Evolutionary conservation across 2,329 filamentous ascomycete genomes (phyloP).

Genomic region (Epichloe brachyelytri): DNA sequence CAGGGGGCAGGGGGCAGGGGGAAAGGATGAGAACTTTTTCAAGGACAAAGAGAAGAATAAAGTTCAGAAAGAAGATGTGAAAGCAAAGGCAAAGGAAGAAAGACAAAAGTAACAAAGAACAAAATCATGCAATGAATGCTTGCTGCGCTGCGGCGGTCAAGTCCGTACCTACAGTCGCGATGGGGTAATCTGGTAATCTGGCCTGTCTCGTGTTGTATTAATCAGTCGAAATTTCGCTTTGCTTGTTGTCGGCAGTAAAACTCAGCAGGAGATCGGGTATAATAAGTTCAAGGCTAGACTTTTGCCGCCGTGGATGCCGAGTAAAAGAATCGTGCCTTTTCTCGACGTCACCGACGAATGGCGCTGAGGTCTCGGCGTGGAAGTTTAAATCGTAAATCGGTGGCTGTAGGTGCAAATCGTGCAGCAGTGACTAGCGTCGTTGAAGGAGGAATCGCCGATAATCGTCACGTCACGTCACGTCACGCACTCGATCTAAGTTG

Average conservation of each 20-base stretch:
- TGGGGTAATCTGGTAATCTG: background rate
- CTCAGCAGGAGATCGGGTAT: too few species aligned
- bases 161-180: background rate
- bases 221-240: too few species aligned
- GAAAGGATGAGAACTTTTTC: background rate
- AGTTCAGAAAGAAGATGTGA: background rate
- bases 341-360: background rate
- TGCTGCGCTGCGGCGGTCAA: background rate
- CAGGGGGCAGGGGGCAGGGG: too few species aligned
- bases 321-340: background rate
- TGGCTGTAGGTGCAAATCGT: background rate
- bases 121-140: background rate
- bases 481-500: background rate
- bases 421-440: too few species aligned
- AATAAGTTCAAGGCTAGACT: background rate
- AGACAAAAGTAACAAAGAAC: background rate
- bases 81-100: background rate
- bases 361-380: background rate
- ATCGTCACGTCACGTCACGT: background rate
- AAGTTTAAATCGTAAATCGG: slow-evolving; percentile 1
- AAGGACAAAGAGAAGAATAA: background rate
- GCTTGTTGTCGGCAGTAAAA: too few species aligned
- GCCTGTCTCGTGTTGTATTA: background rate
- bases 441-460: background rate
- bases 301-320: background rate